Evolutionary conservation across 1,284 basidiomycete genomes (phyloP).

Genomic region (Puccinia hordei): DNA sequence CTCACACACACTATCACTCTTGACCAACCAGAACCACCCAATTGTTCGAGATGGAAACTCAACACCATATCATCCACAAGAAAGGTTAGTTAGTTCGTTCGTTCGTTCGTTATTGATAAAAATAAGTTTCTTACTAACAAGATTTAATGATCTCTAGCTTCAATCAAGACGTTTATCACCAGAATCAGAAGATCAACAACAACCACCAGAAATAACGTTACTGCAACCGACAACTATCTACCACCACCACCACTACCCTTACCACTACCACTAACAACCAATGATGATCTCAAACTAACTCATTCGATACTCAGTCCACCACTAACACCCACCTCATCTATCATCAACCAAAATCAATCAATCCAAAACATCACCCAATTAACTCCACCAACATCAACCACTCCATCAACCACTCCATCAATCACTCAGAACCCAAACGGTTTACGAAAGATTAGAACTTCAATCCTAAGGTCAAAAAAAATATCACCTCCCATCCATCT

Average conservation of each 20-base stretch:
- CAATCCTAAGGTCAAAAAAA: not conserved
- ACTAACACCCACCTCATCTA: not conserved
- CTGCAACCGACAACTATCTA: no score
- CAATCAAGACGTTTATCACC: conserved; percentile 5
- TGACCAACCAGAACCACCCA: no score
- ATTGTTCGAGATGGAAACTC: conserved; percentile 3
- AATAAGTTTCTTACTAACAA: no score
- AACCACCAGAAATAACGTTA: not conserved
- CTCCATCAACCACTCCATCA: not conserved
- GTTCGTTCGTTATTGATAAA: no score
- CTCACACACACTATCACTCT: no score
- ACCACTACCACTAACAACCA: no score
- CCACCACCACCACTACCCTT: conserved; percentile 13
- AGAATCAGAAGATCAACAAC: not conserved
- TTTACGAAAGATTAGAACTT: not conserved
- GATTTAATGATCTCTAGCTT: no score
- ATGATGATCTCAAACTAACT: not conserved
- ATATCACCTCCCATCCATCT: not conserved
- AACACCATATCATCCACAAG: conserved; percentile 5
- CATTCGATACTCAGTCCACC: conserved; percentile 1
- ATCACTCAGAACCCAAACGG: not conserved
- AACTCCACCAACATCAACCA: not conserved
- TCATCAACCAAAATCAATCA: not conserved
- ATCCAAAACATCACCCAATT: not conserved
- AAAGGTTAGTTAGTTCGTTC: not conserved